Base-by-base conservation (phyloP, 352 stramenopile genomes). In the Phytopythium chamaehyphon region DNA sequence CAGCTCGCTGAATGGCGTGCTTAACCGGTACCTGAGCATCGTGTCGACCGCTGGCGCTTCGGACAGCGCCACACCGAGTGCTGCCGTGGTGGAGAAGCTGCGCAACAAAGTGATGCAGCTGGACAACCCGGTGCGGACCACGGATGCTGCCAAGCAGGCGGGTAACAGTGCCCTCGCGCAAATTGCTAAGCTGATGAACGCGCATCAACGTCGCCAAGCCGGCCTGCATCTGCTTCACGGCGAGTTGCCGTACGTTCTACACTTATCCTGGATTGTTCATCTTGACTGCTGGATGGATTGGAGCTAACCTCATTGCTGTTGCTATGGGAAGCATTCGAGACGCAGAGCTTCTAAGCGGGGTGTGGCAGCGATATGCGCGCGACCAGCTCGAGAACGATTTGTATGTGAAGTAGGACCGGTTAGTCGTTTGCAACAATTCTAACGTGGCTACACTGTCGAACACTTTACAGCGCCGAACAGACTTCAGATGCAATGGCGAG, bases 101-200 rank as follows among this genome's bases (percentile, higher is more conserved):
- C 84, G 85, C 62, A 88, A 85, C 65, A 91, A 91, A 59, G 73
- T 90, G 40, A 50, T 91, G 53, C 80, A 85, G 42, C 62, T 91
- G 47, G 81, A 91, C 46, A 91, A 91, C 24, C 81, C 81, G 1
- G 60, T 88, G 19, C 84, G 79, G 33, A 62, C 54, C 7, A 69
- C 66, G 19, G 61, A 72, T 33, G 54, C 60, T 7, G 43, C 59
- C 10, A 76, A 66, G 28, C 47, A 42, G 5, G 54, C 64, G 24
- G 63, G 68, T n/a, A 58, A 57, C 14, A 55, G 58, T 24, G 64
- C 64, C 2, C 66, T 64, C 33, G 69, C 65, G 14, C 78, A 91
- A 52, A 76, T 69, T 1, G 63, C 65, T 1, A 84, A 83, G 45
- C 53, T 87, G 14, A 53, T 90, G 48, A 83, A 78, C 56, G 77